phyloP scores from a whole-genome alignment of 2,329 filamentous ascomycete species.

The Rutstroemia sp. region DNA sequence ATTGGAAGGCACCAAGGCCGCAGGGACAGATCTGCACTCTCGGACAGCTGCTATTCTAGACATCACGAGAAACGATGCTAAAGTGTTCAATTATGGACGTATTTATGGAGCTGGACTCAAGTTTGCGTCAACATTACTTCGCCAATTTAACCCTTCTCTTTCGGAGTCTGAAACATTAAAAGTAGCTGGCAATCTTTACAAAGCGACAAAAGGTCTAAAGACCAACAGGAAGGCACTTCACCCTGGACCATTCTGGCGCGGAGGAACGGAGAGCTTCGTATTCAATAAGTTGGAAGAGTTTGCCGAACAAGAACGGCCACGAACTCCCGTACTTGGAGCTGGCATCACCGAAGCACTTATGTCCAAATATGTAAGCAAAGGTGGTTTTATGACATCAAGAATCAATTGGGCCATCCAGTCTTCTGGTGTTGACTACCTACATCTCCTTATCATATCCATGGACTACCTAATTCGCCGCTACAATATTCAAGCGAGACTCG shows the following conservation, averaged over 20 bases:
- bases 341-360: slow-evolving; percentile 95
- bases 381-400: slow-evolving; percentile 87
- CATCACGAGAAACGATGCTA: slow-evolving; percentile 91
- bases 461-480: slow-evolving; percentile 83
- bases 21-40: slow-evolving; percentile 89
- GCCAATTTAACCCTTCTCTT: slow-evolving; percentile 85
- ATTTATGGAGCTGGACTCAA: slow-evolving; percentile 97
- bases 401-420: slow-evolving; percentile 99
- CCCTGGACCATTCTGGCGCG: slow-evolving; percentile 82
- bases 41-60: slow-evolving; percentile 87
- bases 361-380: slow-evolving; percentile 77
- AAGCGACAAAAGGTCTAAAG: slow-evolving; percentile 83
- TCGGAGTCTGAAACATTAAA: slow-evolving; percentile 70
- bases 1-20: slow-evolving; percentile 87
- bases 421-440: slow-evolving; percentile 92
- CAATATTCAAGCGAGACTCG: slow-evolving; percentile 75
- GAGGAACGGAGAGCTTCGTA: slow-evolving; percentile 93
- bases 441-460: slow-evolving; percentile 89
- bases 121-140: slow-evolving; percentile 81
- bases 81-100: slow-evolving; percentile 97
- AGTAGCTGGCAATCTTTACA: slow-evolving; percentile 75
- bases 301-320: slow-evolving; percentile 84
- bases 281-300: slow-evolving; percentile 99
- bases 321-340: slow-evolving; percentile 86
- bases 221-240: slow-evolving; percentile 66